These are phyloP conservation scores for Arthrocladium fulminans DNA, from an alignment of 2,329 filamentous ascomycete species.

Conservation along the genomic window DNA sequence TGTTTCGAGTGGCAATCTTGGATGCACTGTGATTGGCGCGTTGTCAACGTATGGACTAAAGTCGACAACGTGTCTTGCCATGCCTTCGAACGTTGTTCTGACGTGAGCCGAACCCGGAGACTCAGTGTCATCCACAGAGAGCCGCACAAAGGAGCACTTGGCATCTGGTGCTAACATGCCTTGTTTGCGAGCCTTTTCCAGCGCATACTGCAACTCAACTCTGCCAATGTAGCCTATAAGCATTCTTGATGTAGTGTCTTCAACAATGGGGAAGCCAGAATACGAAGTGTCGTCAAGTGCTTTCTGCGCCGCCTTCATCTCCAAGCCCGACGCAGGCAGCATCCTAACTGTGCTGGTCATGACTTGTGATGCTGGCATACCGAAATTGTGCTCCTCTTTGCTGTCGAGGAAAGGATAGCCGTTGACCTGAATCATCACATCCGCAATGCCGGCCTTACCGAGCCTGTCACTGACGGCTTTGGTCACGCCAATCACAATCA, in stretches of 20 bases:
- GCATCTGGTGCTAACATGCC: conserved; percentile 57
- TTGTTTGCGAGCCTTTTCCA: conserved; percentile 67
- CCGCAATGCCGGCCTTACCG: conserved; percentile 92
- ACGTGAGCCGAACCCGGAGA: conserved; percentile 26
- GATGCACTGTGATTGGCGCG: conserved; percentile 84
- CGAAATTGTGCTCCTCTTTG: conserved; percentile 95
- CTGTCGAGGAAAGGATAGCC: conserved; percentile 94
- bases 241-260: conserved; percentile 57
- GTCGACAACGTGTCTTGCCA: conserved; percentile 56
- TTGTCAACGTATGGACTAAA: conserved; percentile 81
- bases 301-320: conserved; percentile 65
- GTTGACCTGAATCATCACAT: conserved; percentile 98
- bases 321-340: conserved; percentile 65
- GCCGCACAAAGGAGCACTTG: conserved; percentile 61
- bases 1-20: conserved; percentile 82
- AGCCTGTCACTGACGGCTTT: conserved; percentile 87
- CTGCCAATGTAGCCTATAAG: conserved; percentile 87
- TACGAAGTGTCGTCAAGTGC: conserved; percentile 71
- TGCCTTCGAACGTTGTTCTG: conserved; percentile 50
- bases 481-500: conserved; percentile 97
- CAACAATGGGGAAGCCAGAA: conserved; percentile 87
- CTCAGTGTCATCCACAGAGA: conserved; percentile 33
- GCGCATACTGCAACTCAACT: conserved; percentile 82
- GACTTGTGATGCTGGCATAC: conserved; percentile 80
- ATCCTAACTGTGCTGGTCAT: conserved; percentile 69